phyloP scores from a whole-genome alignment of 805 yeast species.

The Candida mattraensis region DNA sequence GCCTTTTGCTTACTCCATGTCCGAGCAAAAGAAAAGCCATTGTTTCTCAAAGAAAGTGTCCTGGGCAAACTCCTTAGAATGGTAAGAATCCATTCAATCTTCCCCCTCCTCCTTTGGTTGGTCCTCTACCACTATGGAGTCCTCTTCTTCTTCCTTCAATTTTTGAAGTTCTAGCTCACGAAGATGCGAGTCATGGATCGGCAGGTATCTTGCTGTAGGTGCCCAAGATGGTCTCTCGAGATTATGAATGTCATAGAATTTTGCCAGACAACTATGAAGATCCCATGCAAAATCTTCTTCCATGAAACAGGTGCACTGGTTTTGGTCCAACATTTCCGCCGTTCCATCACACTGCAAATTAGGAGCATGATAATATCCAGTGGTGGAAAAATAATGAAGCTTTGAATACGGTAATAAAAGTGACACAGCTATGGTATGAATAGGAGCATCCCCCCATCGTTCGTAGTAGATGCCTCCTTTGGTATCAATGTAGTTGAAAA shows the following conservation, averaged over 20 bases:
- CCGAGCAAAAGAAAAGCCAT: slow-evolving; percentile 3
- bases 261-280: slow-evolving; percentile 48
- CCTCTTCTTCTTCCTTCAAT: no score
- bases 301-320: slow-evolving; percentile 53
- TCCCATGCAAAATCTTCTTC: slow-evolving; percentile 51
- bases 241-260: slow-evolving; percentile 39
- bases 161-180: slow-evolving; percentile 13
- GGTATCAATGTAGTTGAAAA: slow-evolving; percentile 56
- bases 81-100: slow-evolving; percentile 21
- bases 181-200: slow-evolving; percentile 27
- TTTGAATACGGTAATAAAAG: slow-evolving; percentile 28
- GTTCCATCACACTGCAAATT: slow-evolving; percentile 62
- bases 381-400: slow-evolving; percentile 43
- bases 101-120: slow-evolving; percentile 5
- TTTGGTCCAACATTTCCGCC: slow-evolving; percentile 41
- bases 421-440: slow-evolving; percentile 34
- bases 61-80: slow-evolving; percentile 34
- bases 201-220: slow-evolving; percentile 24
- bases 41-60: slow-evolving; percentile 22
- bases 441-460: slow-evolving; percentile 55
- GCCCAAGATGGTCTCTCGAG: slow-evolving; percentile 30
- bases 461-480: slow-evolving; percentile 69
- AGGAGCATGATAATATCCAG: slow-evolving; percentile 57
- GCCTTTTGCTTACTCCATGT: slow-evolving; percentile 5
- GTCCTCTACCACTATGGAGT: no score